Evolutionary conservation across 139 green algal species (phyloP), one percentile per base, ranked within the genome.

Genomic region (Closterium sp.): DNA sequence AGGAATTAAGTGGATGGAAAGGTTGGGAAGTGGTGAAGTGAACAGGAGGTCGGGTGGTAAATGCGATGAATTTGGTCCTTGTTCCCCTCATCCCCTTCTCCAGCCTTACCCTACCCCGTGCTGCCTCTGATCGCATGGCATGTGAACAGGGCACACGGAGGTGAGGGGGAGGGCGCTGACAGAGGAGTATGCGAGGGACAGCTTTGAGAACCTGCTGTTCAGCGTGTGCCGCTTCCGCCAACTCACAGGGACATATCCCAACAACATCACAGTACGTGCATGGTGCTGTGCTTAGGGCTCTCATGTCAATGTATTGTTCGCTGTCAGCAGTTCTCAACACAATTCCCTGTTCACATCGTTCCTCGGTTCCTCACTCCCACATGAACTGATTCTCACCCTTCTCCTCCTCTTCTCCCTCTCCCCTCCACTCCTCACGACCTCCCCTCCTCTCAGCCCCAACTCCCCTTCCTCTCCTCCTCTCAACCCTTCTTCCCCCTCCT

Each of bases 141-240:
- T n/a, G 38, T 50, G 30, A 30, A 3, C 91, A 94, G 91, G 89
- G 29, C 30, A 89, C 29, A 27, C 38, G 27, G 87, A 92, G 2
- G 92, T 95, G 30, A 31, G 85, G 24, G 62, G 34, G 86, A 84
- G 94, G 34, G 91, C 96, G 92, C 29, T 96, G 91, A 86, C 96
- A 29, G 96, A 98, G 95, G 97, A 99, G 92, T 95, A 97, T 50
- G 97, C 97, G 1, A 95, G 97, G 2, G 97, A 99, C 96, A 97
- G 95, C 85, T 97, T 98, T 92, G 97, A 99, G 93, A 99, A 99
- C 95, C 88, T 99, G 62, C 91, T 99, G 27, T 99, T 99, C 95
- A 96, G 94, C 62, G 92, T 99, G 1, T 99, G 97, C 95, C 95
- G 96, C 38, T 97, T 98, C 94, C 93, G 95, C 79, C 94, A 98